These are phyloP conservation scores for Pleurotus giganteus DNA, from an alignment of 768 basidiomycete species.

Conservation along the genomic window DNA sequence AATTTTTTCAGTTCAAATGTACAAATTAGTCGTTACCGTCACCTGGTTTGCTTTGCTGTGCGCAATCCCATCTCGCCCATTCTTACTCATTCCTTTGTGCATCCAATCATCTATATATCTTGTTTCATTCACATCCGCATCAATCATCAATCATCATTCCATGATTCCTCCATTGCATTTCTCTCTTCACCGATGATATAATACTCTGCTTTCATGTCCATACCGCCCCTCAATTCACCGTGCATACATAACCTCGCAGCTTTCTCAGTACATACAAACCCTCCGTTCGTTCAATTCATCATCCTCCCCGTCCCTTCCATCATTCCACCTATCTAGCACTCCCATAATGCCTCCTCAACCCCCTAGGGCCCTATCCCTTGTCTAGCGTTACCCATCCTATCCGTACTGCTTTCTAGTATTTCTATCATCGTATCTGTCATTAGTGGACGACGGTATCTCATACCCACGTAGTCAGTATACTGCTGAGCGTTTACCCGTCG, in stretches of 20 bases:
- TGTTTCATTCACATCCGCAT: too few relatives aligned
- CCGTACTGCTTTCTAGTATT: not conserved
- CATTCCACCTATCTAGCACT: not conserved
- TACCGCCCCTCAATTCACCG: not conserved
- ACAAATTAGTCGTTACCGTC: conserved; percentile 5
- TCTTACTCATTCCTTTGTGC: not conserved
- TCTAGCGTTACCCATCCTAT: too few relatives aligned
- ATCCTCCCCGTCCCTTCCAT: not conserved
- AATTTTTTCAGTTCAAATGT: not conserved
- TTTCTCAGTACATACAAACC: not conserved
- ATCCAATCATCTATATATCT: not conserved
- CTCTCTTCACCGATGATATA: too few relatives aligned
- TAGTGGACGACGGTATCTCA: not conserved
- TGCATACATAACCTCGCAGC: not conserved
- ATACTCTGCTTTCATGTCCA: not conserved
- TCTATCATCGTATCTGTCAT: not conserved
- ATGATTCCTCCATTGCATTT: too few relatives aligned
- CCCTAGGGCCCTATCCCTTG: not conserved
- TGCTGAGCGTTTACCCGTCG: not conserved
- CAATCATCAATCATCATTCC: too few relatives aligned
- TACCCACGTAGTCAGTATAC: not conserved
- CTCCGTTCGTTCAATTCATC: too few relatives aligned
- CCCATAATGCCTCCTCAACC: not conserved
- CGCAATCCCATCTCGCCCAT: not conserved
- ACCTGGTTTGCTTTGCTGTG: not conserved